Evolutionary conservation across 2,329 filamentous ascomycete species (phyloP).

Genomic region (Alternaria ventricosa): DNA sequence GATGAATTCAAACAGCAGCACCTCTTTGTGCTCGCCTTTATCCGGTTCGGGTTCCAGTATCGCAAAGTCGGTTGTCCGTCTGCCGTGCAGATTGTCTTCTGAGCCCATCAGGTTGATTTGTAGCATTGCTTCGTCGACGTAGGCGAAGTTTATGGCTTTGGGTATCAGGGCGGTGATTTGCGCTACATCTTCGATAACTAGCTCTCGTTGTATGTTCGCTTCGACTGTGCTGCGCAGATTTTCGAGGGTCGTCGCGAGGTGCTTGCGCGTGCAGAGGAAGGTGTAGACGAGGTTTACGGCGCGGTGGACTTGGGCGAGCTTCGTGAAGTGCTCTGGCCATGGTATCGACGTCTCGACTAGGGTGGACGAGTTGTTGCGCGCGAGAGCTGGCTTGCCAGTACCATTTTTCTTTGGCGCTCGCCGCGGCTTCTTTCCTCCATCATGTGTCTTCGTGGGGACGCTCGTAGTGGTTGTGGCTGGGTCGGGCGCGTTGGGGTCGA

Average conservation of each 20-base stretch:
- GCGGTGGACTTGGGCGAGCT: conserved; percentile 76
- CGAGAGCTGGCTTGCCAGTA: conserved; percentile 46
- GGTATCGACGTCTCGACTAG: conserved; percentile 60
- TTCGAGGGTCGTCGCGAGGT: conserved; percentile 89
- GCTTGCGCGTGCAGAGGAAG: conserved; percentile 91
- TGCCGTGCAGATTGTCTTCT: conserved; percentile 69
- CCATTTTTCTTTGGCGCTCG: conserved; percentile 51
- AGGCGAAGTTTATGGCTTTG: conserved; percentile 79
- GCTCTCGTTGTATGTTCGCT: conserved; percentile 73
- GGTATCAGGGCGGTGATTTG: conserved; percentile 80
- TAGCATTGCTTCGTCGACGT: conserved; percentile 83
- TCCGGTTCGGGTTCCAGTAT: conserved; percentile 46
- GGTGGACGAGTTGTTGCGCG: conserved; percentile 56
- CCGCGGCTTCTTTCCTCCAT: conserved; percentile 62
- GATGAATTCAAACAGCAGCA: conserved; percentile 89
- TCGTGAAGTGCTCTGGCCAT: conserved; percentile 79
- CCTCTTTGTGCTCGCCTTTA: conserved; percentile 63
- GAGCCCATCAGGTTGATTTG: conserved; percentile 78
- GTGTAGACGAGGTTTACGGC: conserved; percentile 93
- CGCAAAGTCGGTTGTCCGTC: conserved; percentile 56
- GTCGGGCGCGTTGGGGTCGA: not conserved
- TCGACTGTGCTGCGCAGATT: conserved; percentile 87
- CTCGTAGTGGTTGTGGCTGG: conserved; percentile 48
- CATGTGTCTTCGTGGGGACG: conserved; percentile 63
- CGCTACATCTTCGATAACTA: conserved; percentile 80